Percentiles rank a stretch among this genome's conserved stretches.
phyloP scores from a whole-genome alignment of 306 rosid species.

The Fragaria ananassa region DNA sequence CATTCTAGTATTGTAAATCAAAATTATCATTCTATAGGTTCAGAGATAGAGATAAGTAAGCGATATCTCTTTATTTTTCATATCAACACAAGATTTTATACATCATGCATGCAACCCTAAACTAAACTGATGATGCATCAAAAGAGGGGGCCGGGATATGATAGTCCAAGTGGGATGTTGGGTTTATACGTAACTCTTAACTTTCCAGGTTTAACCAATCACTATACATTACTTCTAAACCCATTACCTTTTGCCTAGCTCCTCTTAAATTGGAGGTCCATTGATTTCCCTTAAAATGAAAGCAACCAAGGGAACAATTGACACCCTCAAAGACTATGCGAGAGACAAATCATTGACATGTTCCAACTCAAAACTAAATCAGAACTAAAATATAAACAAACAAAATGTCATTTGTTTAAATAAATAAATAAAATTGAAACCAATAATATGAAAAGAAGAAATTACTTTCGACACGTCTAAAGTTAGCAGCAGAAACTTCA shows the following conservation, averaged over 20 bases:
- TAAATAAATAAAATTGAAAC: background rate
- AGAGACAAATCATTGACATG: background rate
- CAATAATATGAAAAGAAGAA: background rate
- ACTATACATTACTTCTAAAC: too few species aligned
- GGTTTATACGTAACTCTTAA: too few species aligned
- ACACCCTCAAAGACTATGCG: background rate
- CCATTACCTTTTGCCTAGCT: too few species aligned
- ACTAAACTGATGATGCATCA: too few species aligned
- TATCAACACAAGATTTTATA: too few species aligned
- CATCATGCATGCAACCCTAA: too few species aligned
- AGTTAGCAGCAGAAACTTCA: background rate
- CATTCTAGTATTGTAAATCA: too few species aligned
- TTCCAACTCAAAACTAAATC: background rate
- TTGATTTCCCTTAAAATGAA: background rate
- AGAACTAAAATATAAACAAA: background rate
- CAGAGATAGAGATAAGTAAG: too few species aligned
- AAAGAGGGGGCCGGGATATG: too few species aligned
- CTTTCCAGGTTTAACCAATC: background rate
- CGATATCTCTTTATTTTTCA: too few species aligned
- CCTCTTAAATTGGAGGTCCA: background rate
- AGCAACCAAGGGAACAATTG: background rate
- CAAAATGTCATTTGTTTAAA: background rate
- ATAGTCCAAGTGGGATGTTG: too few species aligned
- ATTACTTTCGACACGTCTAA: background rate
- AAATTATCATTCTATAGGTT: too few species aligned